Base-by-base conservation (phyloP, 1,139 yeast species). In the Kluyveromyces marxianus region DNA sequence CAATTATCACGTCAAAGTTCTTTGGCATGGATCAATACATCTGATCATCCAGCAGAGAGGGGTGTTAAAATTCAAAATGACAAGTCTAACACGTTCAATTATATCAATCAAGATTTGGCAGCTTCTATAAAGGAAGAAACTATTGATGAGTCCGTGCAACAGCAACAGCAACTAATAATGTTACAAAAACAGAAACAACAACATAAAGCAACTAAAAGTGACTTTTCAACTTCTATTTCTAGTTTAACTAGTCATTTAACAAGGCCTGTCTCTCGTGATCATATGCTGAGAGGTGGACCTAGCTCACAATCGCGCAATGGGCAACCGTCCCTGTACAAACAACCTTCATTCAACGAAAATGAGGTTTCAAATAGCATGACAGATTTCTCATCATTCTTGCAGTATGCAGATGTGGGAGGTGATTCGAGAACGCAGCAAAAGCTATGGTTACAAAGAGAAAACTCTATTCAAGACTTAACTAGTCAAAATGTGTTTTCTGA, bases 401-500 rank as follows among this genome's bases (percentile, higher is more conserved):
- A 63, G 37, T 53, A 67, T 2, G 66, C 62, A 35, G 58, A 65
- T 3, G 55, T 64, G 4, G 69, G 68, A 41, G 63, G 67, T n/a
- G 82, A 79, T 44, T 81, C 88, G 0, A 72, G 95, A 63, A 85
- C 95, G 0, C 95, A 86, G 58, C 92, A 85, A 57, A 75, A 83
- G 51, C 71, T 86, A 43, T 85, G 95, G 95, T 67, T 86, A 35
- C 95, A 85, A 60, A 70, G 95, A 51, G 95, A 86, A 53, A 83
- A 77, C 55, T 79, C 85, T 4, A 69, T 81, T 39, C 69, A 82
- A 69, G 86, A 81, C 57, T 66, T 80, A 1, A 67, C 72, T 6
- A 63, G 70, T 26, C 62, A 69, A 42, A 56, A 52, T 43, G 57
- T 57, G 8, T 48, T 52, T 25, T 46, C 48, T 25, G 59, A 53